Percentiles rank a stretch among this genome's conserved stretches.
These are phyloP conservation scores for Bromus sterilis DNA, from an alignment of 176 grass and related monocot species.

Conservation along the genomic window DNA sequence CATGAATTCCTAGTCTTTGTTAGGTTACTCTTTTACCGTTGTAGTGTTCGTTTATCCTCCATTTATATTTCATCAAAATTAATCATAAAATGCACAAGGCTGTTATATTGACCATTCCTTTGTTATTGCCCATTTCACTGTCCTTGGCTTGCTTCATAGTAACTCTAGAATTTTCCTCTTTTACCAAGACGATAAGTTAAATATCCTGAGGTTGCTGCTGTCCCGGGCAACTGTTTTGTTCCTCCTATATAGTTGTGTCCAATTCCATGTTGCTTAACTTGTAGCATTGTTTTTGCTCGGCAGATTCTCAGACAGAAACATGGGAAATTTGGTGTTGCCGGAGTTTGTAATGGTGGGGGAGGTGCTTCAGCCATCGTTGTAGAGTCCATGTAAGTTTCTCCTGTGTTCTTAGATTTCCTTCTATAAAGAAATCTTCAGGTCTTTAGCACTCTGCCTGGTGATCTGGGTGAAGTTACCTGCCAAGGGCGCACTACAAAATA, in stretches of 20 bases:
- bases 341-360: slow-evolving; percentile 90
- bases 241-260: not conserved
- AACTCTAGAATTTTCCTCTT: not conserved
- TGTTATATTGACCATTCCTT: not conserved
- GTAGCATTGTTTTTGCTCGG: not conserved
- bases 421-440: not conserved
- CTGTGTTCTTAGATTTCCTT: not conserved
- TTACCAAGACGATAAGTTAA: not conserved
- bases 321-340: slow-evolving; percentile 54
- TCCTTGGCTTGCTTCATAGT: not conserved
- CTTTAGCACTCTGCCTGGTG: too few species aligned
- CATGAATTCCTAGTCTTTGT: not conserved
- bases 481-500: not conserved
- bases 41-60: not conserved
- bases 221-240: not conserved
- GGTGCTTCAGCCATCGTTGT: slow-evolving; percentile 82
- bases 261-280: not conserved
- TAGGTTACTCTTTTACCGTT: not conserved
- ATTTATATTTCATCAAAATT: not conserved
- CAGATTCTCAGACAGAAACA: slow-evolving; percentile 69
- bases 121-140: not conserved
- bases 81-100: not conserved
- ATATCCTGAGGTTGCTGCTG: not conserved
- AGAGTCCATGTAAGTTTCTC: slow-evolving; percentile 66
- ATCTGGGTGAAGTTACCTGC: not conserved